Evolutionary conservation across 2,329 filamentous ascomycete species (phyloP).

Genomic region (Colletotrichum phormii): DNA sequence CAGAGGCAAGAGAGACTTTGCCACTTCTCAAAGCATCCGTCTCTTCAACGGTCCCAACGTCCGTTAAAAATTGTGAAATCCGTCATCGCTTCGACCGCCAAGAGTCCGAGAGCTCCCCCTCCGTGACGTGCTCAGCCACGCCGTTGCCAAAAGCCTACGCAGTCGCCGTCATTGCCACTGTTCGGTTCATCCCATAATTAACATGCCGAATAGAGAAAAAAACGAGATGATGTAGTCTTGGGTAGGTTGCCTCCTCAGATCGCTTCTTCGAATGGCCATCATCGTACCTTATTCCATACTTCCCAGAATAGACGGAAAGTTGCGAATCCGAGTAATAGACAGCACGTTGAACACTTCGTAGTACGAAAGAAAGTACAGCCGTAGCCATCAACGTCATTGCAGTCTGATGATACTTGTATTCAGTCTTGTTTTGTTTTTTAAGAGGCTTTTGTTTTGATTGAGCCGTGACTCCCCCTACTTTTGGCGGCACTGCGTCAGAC

Average conservation of each 20-base stretch:
- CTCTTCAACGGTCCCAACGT: background rate
- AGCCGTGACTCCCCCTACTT: slow-evolving; percentile 14
- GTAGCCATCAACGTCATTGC: background rate
- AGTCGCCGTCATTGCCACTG: background rate
- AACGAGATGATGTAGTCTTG: background rate
- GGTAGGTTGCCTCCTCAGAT: background rate
- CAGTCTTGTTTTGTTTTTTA: slow-evolving; percentile 26
- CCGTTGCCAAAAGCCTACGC: no score
- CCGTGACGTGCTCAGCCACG: background rate
- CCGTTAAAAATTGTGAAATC: background rate
- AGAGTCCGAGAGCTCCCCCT: background rate
- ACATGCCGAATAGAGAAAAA: background rate
- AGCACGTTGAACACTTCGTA: no score
- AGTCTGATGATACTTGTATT: slow-evolving; percentile 28
- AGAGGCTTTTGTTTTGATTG: slow-evolving; percentile 3
- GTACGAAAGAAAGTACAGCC: background rate
- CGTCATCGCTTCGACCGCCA: background rate
- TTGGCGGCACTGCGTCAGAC: slow-evolving; percentile 9
- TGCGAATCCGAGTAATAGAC: background rate
- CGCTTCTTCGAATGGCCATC: background rate
- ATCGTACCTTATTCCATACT: background rate
- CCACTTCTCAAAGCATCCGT: background rate
- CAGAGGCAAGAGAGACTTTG: background rate
- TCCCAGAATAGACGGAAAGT: background rate
- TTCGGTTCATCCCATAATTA: background rate